Evolutionary conservation across 163 green algal genomes (phyloP), one percentile per base, ranked within the genome.

Genomic region (Chloroidium sp.): DNA sequence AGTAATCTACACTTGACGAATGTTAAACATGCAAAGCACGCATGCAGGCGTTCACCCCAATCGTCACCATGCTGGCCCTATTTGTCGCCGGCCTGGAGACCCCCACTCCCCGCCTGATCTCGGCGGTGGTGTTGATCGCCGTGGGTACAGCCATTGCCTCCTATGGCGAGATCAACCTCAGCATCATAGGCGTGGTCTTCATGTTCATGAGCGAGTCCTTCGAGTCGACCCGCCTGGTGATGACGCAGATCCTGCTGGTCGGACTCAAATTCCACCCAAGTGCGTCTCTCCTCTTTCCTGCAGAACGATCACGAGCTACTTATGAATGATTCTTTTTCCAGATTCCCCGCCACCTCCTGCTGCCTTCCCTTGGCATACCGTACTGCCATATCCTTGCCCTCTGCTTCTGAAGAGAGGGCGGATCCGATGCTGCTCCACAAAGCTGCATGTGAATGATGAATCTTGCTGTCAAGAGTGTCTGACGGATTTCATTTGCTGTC

Each of bases 231-330:
- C 88, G 93, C 0, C 85, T 98, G 67, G 94, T 98, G 14, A 95
- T 97, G 89, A 98, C 94, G 0, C 93, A 97, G 86, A 89, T 91
- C 75, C 89, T 98, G 79, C 89, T 97, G 10, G 87, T 90, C 59
- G 94, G 94, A 0, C 85, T 93, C 72, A 93, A 93, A 74, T 96
- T 98, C 83, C 91, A 97, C 81, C 93, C 94, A 3, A 96, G 86
- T 90, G 81, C 79, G 74, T 36, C 14, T 36, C 36, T 36, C 36
- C 36, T 36, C 36, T 36, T 36, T 36, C 36, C 36, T 36, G 36
- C 36, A 36, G 36, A 36, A 36, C 36, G 36, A 36, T 36, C 36
- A 36, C 36, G 36, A 36, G 36, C 36, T 36, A 36, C 36, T 36
- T 36, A 36, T 36, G 36, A 36, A 36, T 36, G 36, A 36, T 36